A percentile compares a stretch with the other conserved stretches of the same genome.
Conservation (phyloP, 1,284 basidiomycete species). For the Ceratobasidium papillatum region DNA sequence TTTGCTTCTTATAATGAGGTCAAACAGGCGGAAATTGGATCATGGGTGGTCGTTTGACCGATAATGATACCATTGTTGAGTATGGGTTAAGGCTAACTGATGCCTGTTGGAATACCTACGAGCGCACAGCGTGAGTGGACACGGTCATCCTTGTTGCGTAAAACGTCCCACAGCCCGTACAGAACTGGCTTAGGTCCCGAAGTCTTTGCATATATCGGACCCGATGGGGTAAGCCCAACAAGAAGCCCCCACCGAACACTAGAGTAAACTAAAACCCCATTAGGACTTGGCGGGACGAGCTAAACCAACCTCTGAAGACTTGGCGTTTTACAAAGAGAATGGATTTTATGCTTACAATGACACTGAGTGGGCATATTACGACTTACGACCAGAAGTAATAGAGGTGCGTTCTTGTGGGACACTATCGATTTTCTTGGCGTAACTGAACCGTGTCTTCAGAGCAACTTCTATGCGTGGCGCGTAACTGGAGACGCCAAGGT, state of each 20-base stretch:
- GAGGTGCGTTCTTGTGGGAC: slow-evolving; percentile 11
- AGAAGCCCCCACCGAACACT: not conserved
- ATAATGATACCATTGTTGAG: slow-evolving; percentile 32
- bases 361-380: slow-evolving; percentile 26
- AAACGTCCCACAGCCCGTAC: not conserved
- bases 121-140: slow-evolving; percentile 13
- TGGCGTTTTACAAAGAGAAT: slow-evolving; percentile 27
- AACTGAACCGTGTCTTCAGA: slow-evolving; percentile 6
- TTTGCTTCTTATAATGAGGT: not conserved
- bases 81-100: slow-evolving; percentile 22
- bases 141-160: too few relatives aligned
- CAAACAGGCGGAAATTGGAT: slow-evolving; percentile 31
- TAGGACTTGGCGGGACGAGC: not conserved
- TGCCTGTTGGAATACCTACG: slow-evolving; percentile 35
- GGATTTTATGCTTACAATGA: slow-evolving; percentile 28
- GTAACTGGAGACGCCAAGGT: slow-evolving; percentile 29
- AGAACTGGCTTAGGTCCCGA: slow-evolving; percentile 32
- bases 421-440: not conserved
- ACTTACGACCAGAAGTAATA: slow-evolving; percentile 29
- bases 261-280: not conserved
- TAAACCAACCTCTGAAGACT: not conserved
- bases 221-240: slow-evolving; percentile 17
- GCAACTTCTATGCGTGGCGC: slow-evolving; percentile 36
- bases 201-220: slow-evolving; percentile 24
- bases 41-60: slow-evolving; percentile 33